Base-by-base conservation (phyloP, 441 rosid species). In the Gossypium trilobum region DNA sequence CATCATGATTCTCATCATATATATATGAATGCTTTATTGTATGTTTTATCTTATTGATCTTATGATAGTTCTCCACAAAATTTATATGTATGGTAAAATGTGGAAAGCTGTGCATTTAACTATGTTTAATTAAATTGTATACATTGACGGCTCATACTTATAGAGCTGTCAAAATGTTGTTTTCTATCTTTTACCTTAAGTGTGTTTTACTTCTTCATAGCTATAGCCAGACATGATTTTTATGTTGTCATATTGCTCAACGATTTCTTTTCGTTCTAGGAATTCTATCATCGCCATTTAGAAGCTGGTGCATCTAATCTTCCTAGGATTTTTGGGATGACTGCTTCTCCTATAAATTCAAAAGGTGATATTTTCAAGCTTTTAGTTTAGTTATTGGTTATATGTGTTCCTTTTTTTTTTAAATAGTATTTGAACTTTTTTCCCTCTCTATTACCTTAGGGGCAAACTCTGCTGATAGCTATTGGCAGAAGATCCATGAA, bases 281-380 rank as follows among this genome's bases (percentile, higher is more conserved):
- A 95, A 73, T 95, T 89, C 72, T 95, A 91, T 84, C 96, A 91
- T 74, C 78, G 67, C 2, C 78, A 76, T 33, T 59, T 87, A 25
- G 48, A 20, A 11, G 73, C 78, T 61, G 81, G 81, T 65, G 76
- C 9, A 39, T 31, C 73, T 9, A 33, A 78, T 61, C 84, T 91
- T 75, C 99, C 99, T 0, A 79, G 93, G 82, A 88, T 95, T 78
- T 80, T 89, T 68, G 99, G 99, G 70, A 87, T 92, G 99, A 95
- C 98, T 20, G 99, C 98, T 25, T 95, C 97, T 55, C 99, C 81
- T 20, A 91, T 95, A 51, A 91, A 91, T 73, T 71, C 90, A n/a
- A 92, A 92, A 79, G 92, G 98, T 92, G 78, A 46, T 56, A 55
- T 14, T 27, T 56, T 55, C 23, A 57, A 57, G 61, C n/a, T 57